These are phyloP conservation scores for Crinitomyces ghanaensis DNA, from an alignment of 805 yeast genomes.

Conservation along the genomic window DNA sequence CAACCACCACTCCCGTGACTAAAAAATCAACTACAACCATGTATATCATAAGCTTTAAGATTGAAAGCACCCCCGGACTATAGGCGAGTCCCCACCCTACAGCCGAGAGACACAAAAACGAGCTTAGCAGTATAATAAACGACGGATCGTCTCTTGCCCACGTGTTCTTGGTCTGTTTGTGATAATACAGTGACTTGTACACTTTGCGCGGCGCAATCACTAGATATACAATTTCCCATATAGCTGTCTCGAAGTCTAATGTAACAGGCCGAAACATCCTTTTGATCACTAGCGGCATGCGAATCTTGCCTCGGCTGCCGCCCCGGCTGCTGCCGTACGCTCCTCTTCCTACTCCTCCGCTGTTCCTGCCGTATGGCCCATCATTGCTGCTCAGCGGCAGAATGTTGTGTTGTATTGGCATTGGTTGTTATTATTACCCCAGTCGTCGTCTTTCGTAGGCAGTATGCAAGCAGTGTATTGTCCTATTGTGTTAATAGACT, in stretches of 20 bases:
- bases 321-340: constrained; percentile 1
- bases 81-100: constrained; percentile 86
- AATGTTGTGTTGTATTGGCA: no score
- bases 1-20: constrained; percentile 51
- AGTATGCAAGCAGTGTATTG: no score
- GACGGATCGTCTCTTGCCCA: constrained; percentile 93
- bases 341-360: no score
- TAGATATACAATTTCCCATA: constrained; percentile 78
- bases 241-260: constrained; percentile 82
- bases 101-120: constrained; percentile 59
- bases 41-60: constrained; percentile 56
- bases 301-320: constrained; percentile 3
- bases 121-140: constrained; percentile 61
- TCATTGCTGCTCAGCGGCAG: no score
- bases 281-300: constrained; percentile 21
- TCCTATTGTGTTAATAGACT: no score
- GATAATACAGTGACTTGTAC: constrained; percentile 70
- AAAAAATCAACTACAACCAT: constrained; percentile 83
- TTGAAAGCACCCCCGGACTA: constrained; percentile 48
- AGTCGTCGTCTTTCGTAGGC: no score
- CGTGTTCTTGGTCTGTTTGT: constrained; percentile 62
- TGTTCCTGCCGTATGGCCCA: no score
- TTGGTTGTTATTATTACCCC: no score
- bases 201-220: constrained; percentile 70
- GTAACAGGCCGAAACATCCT: constrained; percentile 63